These are phyloP conservation scores for Sarocladium brachiariae DNA, from an alignment of 2,329 filamentous ascomycete genomes.

Conservation along the genomic window DNA sequence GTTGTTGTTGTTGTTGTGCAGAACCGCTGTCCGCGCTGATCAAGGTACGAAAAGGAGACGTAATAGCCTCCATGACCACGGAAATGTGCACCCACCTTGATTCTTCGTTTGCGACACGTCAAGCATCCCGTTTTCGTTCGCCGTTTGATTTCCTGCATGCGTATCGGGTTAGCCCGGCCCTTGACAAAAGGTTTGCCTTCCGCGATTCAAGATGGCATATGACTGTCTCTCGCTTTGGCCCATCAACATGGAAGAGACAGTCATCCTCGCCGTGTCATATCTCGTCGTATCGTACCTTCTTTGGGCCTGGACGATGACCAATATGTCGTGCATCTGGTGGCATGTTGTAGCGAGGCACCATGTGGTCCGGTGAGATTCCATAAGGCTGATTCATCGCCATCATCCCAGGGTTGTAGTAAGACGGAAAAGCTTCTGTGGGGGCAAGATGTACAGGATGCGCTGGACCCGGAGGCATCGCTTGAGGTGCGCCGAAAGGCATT, in stretches of 20 bases:
- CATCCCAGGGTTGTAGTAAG: constrained; percentile 1
- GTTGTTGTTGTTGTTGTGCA: background rate
- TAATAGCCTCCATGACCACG: background rate
- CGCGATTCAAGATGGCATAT: no score
- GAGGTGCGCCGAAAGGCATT: background rate
- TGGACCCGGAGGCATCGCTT: constrained; percentile 14
- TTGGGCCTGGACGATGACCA: background rate
- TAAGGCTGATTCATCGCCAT: constrained; percentile 26
- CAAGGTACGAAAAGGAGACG: background rate
- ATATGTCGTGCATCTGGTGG: constrained; percentile 1
- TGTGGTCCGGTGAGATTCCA: background rate
- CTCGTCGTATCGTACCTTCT: constrained; percentile 1
- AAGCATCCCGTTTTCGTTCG: constrained; percentile 58
- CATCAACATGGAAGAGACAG: no score
- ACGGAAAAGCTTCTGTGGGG: constrained; percentile 1
- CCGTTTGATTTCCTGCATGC: constrained; percentile 51
- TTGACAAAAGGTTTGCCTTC: no score
- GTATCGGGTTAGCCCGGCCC: no score
- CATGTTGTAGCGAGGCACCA: constrained; percentile 2
- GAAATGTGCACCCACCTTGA: constrained; percentile 44
- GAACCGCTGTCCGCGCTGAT: background rate
- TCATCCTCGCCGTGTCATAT: no score
- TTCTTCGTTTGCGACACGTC: constrained; percentile 54
- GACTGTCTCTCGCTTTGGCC: no score
- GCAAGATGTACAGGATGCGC: constrained; percentile 14